Evolutionary conservation across 2,329 filamentous ascomycete species (phyloP).

Genomic region (Geosmithia flava): DNA sequence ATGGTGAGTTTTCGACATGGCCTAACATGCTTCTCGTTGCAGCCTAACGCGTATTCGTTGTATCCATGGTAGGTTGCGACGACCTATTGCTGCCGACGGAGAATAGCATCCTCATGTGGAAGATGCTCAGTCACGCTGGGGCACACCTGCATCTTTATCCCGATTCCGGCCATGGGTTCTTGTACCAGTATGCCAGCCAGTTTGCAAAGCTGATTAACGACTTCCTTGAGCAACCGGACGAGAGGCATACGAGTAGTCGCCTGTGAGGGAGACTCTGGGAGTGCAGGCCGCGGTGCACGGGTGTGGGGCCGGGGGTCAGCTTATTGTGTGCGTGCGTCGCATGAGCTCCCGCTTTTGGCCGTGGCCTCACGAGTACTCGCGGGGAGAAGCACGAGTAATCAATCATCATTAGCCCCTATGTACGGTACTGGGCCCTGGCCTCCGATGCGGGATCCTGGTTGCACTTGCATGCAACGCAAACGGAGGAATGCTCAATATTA

Average conservation of each 20-base stretch:
- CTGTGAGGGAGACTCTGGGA: neutral
- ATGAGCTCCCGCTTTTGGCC: neutral
- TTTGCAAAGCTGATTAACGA: constrained; percentile 18
- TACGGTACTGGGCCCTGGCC: neutral
- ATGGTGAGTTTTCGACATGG: constrained; percentile 14
- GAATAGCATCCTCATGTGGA: constrained; percentile 24
- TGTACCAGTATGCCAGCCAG: constrained; percentile 18
- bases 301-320: neutral
- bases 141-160: constrained; percentile 20
- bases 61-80: constrained; percentile 13
- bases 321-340: neutral
- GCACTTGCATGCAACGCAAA: neutral
- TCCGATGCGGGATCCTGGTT: neutral
- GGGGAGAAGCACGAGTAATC: neutral
- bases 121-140: constrained; percentile 15
- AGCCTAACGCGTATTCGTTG: neutral
- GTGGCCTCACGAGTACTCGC: neutral
- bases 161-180: constrained; percentile 21
- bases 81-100: constrained; percentile 21
- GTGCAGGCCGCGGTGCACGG: neutral
- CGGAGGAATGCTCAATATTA: neutral
- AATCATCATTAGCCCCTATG: neutral
- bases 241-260: neutral
- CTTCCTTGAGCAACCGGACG: constrained; percentile 11
- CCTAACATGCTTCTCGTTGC: no score